Conservation (phyloP, 1,139 yeast species). For the Pichia sp. region DNA sequence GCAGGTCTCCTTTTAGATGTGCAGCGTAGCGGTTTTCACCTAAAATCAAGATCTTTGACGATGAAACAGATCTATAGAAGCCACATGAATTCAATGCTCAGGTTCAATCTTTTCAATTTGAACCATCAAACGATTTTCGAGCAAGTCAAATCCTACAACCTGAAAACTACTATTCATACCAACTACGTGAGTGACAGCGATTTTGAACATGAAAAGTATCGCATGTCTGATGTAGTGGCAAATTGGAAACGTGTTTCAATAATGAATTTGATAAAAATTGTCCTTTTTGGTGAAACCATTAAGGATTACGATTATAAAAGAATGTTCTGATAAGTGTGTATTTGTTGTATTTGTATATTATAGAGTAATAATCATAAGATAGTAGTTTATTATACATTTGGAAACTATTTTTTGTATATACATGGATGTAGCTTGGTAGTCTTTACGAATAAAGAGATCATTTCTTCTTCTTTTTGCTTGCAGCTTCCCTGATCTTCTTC, state of each 20-base stretch:
- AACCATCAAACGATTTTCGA: slow-evolving; percentile 13
- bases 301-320: slow-evolving; percentile 28
- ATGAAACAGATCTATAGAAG: slow-evolving; percentile 25
- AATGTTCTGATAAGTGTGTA: slow-evolving; percentile 24
- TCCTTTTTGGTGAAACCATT: slow-evolving; percentile 29
- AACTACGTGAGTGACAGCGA: background rate
- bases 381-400: slow-evolving; percentile 3
- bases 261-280: slow-evolving; percentile 18
- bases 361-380: background rate
- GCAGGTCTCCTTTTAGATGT: slow-evolving; percentile 65
- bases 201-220: background rate
- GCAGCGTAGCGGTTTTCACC: slow-evolving; percentile 14
- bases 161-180: background rate
- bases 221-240: slow-evolving; percentile 19
- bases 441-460: background rate
- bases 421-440: background rate
- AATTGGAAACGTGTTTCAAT: slow-evolving; percentile 28
- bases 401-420: slow-evolving; percentile 1
- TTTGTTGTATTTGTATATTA: background rate
- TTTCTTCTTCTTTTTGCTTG: slow-evolving; percentile 38
- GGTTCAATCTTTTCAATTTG: slow-evolving; percentile 28
- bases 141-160: background rate
- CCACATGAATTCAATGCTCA: slow-evolving; percentile 28
- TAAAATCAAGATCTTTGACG: slow-evolving; percentile 26
- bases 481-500: slow-evolving; percentile 58